Evolutionary conservation across 1,284 basidiomycete species (phyloP).

Genomic region (Cystobasidiaceae sp.): DNA sequence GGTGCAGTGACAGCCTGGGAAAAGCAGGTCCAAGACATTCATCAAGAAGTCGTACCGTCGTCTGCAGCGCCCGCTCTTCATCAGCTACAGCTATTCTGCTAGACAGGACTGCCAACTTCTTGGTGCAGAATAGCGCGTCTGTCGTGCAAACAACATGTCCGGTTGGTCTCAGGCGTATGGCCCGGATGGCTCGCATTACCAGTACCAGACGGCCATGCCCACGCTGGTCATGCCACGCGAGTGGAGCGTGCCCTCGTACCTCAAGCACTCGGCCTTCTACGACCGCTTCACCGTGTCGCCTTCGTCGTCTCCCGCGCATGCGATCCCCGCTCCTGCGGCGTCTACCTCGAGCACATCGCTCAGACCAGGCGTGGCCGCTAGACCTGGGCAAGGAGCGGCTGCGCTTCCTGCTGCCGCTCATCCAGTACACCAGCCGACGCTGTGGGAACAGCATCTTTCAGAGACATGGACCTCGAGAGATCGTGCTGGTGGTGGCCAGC

Average conservation of each 20-base stretch:
- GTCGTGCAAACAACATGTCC: no score
- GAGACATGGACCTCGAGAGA: neutral
- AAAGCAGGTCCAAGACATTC: no score
- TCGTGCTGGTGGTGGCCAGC: neutral
- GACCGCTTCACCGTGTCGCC: constrained; percentile 54
- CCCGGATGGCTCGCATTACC: neutral
- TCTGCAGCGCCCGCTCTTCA: no score
- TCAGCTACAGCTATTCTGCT: no score
- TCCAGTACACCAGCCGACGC: neutral
- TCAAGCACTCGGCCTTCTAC: constrained; percentile 65
- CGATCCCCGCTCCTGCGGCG: constrained; percentile 50
- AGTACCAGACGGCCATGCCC: neutral
- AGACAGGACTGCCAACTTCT: no score
- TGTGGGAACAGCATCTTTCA: neutral
- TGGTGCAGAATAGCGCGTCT: no score
- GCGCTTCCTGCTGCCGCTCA: constrained; percentile 37
- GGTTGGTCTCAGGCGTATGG: no score
- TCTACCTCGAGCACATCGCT: constrained; percentile 38
- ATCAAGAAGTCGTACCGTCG: no score
- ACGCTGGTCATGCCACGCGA: constrained; percentile 24
- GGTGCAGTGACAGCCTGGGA: no score
- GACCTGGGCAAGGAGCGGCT: constrained; percentile 50
- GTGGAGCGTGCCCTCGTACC: constrained; percentile 55
- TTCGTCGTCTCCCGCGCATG: neutral
- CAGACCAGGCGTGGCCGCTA: neutral